Evolutionary conservation across 2,329 filamentous ascomycete species (phyloP), one percentile per base, ranked within the genome.

Genomic region (Rutstroemia sp.): DNA sequence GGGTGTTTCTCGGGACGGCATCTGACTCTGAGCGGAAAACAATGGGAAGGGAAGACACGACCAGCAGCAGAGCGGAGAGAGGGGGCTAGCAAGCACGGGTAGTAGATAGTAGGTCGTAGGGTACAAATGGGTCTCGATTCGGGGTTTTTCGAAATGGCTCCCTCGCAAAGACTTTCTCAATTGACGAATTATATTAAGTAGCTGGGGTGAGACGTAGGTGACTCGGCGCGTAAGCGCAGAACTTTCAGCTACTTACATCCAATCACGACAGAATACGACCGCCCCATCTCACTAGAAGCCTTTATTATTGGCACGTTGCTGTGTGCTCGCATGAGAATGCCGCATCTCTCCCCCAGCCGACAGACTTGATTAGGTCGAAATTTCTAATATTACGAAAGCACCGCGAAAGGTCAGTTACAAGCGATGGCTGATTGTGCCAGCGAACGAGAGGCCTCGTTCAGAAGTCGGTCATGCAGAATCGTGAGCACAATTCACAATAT

Each of bases 401-500:
- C 12, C 9, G 23, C 5, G 41, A 19, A 42, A 42, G 39, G n/a
- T 17, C 19, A 17, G 19, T 12, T 21, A 25, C 21, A 46, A 47
- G 21, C 44, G 19, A 47, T 14, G 44, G 53, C 45, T 54, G 34
- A 17, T 30, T 41, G 37, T 17, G 44, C 30, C 34, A 48, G 23
- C 51, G 47, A 39, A 39, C 42, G 51, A 48, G 44, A 12, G 34
- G 30, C 17, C 23, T 23, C 27, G 7, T 42, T 38, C 60, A 62
- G 60, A 60, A 64, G 56, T 39, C 41, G 54, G 51, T 58, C 61
- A 64, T 67, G 65, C 65, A 66, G 61, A 65, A 58, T 58, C 58
- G 57, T 58, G 52, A 60, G 62, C 64, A 67, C 62, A 60, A 60
- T 56, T 66, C 65, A 67, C 64, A 67, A 49, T 63, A 57, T 51